These are phyloP conservation scores for Brassica cretica DNA, from an alignment of 345 rosid species.

Conservation along the genomic window DNA sequence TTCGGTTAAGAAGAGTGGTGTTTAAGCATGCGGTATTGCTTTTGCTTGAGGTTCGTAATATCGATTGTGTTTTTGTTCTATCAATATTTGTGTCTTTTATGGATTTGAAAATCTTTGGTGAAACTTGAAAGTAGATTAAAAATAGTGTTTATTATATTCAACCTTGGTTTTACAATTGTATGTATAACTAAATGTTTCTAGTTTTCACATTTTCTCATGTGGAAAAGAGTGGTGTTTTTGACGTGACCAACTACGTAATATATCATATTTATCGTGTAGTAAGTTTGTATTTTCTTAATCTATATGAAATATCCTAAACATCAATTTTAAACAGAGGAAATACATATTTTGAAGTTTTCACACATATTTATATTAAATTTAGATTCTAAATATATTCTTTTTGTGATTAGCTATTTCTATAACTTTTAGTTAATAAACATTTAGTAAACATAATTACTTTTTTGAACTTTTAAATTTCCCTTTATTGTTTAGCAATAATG, in stretches of 20 bases:
- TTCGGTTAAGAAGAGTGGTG: slow-evolving; percentile 45
- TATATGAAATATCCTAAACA: no score
- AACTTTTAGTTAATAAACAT: neutral
- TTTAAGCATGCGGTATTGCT: neutral
- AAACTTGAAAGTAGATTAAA: neutral
- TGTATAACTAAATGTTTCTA: slow-evolving; percentile 3
- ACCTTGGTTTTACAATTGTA: slow-evolving; percentile 12
- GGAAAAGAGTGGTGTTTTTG: neutral
- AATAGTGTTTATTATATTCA: slow-evolving; percentile 12
- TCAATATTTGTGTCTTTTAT: slow-evolving; percentile 6
- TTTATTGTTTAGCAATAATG: no score
- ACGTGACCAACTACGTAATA: no score
- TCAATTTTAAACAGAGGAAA: no score
- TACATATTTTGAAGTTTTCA: neutral
- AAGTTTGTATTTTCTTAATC: no score
- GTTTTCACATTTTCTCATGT: neutral
- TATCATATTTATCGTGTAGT: no score
- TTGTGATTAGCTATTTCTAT: neutral
- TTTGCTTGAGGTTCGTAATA: slow-evolving; percentile 13
- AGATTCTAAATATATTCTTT: neutral
- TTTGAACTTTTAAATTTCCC: neutral
- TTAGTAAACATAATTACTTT: neutral
- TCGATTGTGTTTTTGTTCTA: slow-evolving; percentile 13
- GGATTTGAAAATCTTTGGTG: slow-evolving; percentile 9
- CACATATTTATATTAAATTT: no score